Evolutionary conservation across 2,329 filamentous ascomycete genomes (phyloP), one percentile per base, ranked within the genome.

Genomic region (Ascochyta koolunga): DNA sequence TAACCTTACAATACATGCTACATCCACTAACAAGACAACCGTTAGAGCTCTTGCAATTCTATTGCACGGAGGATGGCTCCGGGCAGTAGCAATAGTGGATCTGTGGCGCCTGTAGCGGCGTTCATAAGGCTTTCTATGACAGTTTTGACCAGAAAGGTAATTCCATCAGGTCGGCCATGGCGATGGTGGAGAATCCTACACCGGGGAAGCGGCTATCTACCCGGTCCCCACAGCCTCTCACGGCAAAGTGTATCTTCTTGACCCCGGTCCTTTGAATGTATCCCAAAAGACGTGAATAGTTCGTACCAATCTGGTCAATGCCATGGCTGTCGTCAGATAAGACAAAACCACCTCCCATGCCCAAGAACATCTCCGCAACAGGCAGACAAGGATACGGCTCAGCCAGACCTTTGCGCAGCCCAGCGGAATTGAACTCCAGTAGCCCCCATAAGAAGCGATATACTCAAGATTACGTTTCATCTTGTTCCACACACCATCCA

Each of bases 251-350:
- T 27, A 95, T 77, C 53, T 86, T 79, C 27, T 77, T 69, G 22
- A 93, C 85, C 4, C 86, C 87, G 11, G 91, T 77, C 54, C 78
- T 81, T 59, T 86, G 82, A 50, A 96, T 78, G 72, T 90, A 96
- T 1, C 84, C 80, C 53, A 96, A 76, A 5, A 89, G 86, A 35
- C 83, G 84, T 39, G 73, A 70, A 77, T 95, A 98, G 71, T 96
- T 93, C 44, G 91, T 87, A n/a, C 87, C 91, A 5, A 99, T 83
- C 71, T 99, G 93, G 2, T 84, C 89, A 54, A 91, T 83, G 33
- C 90, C 90, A 78, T 99, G 95, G 73, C 92, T 96, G 76, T 99
- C 95, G 73, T 99, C 95, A 6, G 91, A 96, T 65, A 99, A 82
- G 47, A 91, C 96, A 75, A 98, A 96, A 56, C 84, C 85, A 21